phyloP scores from a whole-genome alignment of 257 asterid species.

The Hygrophila difformis region DNA sequence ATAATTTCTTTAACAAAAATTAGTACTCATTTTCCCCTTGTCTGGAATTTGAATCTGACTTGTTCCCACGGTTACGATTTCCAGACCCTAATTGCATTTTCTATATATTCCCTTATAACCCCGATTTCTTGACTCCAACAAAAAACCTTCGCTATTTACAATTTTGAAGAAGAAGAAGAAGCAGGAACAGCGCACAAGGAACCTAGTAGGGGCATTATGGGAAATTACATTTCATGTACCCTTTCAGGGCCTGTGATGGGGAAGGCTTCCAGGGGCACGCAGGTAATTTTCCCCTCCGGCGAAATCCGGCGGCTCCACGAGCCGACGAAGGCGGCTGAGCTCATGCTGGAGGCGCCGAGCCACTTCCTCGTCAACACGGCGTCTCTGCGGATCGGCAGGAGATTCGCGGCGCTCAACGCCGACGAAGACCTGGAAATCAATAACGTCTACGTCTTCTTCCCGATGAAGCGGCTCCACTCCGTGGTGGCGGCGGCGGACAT shows the following conservation, averaged over 20 bases:
- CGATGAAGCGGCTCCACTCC: constrained; percentile 38
- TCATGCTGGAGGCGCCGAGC: background rate
- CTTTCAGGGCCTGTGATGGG: background rate
- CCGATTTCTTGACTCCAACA: too few relatives aligned
- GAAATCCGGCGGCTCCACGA: constrained; percentile 15
- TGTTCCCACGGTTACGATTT: too few relatives aligned
- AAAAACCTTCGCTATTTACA: too few relatives aligned
- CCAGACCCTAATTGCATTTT: too few relatives aligned
- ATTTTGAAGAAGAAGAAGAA: too few relatives aligned
- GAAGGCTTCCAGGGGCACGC: background rate
- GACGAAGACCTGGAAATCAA: constrained; percentile 48
- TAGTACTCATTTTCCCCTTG: too few relatives aligned
- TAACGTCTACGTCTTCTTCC: constrained; percentile 32
- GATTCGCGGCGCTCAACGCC: constrained; percentile 23
- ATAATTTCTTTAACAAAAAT: too few relatives aligned
- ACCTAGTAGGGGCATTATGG: too few relatives aligned
- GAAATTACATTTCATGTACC: constrained; percentile 15
- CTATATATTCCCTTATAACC: too few relatives aligned
- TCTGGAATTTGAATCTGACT: too few relatives aligned
- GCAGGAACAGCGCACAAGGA: too few relatives aligned
- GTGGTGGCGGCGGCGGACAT: constrained; percentile 34
- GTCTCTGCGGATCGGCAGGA: background rate
- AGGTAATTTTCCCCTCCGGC: constrained; percentile 22
- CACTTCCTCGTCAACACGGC: background rate
- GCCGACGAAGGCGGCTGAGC: constrained; percentile 3